phyloP scores from a whole-genome alignment of 768 basidiomycete genomes.

The Plicaturopsis crispa region DNA sequence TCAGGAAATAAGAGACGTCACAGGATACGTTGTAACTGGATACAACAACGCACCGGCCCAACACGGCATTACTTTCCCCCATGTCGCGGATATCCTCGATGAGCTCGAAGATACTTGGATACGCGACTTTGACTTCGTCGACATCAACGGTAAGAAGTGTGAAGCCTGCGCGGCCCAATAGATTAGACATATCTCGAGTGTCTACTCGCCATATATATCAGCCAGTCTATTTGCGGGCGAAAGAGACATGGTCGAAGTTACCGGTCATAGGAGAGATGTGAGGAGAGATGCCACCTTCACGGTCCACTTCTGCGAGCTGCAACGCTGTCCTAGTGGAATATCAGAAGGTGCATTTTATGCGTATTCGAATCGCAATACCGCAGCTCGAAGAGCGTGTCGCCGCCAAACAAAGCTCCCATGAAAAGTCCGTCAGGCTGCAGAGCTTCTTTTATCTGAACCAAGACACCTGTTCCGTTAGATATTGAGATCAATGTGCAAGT shows the following conservation, averaged over 20 bases:
- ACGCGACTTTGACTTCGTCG: constrained; percentile 86
- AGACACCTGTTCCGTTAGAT: constrained; percentile 47
- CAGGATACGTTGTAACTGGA: too few species aligned
- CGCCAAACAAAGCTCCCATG: constrained; percentile 90
- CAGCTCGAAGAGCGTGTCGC: constrained; percentile 93
- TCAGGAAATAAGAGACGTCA: constrained; percentile 25
- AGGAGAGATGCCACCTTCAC: constrained; percentile 95
- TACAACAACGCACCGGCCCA: constrained; percentile 55
- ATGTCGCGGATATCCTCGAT: constrained; percentile 91
- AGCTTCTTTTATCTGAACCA: constrained; percentile 82
- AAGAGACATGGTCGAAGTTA: constrained; percentile 19
- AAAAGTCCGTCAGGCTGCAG: constrained; percentile 91
- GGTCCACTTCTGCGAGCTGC: constrained; percentile 89
- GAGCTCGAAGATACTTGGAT: constrained; percentile 95
- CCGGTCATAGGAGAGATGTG: constrained; percentile 97
- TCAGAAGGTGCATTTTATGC: neutral
- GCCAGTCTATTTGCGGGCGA: neutral
- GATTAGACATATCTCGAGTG: constrained; percentile 86
- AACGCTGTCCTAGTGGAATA: constrained; percentile 62
- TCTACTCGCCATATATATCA: constrained; percentile 36
- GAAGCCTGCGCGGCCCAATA: constrained; percentile 90
- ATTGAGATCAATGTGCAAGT: constrained; percentile 2
- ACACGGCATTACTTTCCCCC: constrained; percentile 92
- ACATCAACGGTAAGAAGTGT: constrained; percentile 90
- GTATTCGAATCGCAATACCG: constrained; percentile 32